Percentiles rank a stretch among this genome's conserved stretches.
These are phyloP conservation scores for Ogataea wickerhamii DNA, from an alignment of 805 yeast genomes.

Conservation along the genomic window DNA sequence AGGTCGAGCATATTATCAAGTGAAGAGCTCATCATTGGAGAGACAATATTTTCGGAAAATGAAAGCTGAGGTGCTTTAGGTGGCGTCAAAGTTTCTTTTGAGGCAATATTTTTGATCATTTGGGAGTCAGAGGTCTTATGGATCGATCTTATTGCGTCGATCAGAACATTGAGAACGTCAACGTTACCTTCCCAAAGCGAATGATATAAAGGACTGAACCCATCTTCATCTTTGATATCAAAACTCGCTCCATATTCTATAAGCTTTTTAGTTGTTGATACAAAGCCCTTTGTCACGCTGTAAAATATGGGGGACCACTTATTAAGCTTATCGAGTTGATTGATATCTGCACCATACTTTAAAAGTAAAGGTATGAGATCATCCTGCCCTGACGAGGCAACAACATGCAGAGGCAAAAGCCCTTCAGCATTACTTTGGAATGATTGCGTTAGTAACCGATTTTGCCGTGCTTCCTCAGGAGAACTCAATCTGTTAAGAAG, in stretches of 20 bases:
- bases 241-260: constrained; percentile 72
- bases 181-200: constrained; percentile 95
- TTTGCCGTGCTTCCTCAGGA: constrained; percentile 27
- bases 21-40: constrained; percentile 8
- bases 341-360: constrained; percentile 70
- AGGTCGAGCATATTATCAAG: constrained; percentile 7
- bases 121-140: not conserved
- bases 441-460: constrained; percentile 32
- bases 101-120: not conserved
- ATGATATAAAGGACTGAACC: constrained; percentile 76
- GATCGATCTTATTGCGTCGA: constrained; percentile 28
- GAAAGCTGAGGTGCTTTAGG: constrained; percentile 19
- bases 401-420: constrained; percentile 80
- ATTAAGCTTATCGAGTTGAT: constrained; percentile 77
- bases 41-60: constrained; percentile 10
- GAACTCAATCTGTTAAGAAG: constrained; percentile 41
- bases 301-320: constrained; percentile 94
- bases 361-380: constrained; percentile 65
- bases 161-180: constrained; percentile 67
- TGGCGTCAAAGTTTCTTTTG: not conserved
- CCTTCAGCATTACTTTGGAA: constrained; percentile 83
- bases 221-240: constrained; percentile 69
- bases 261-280: constrained; percentile 62
- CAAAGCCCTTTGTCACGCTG: constrained; percentile 83
- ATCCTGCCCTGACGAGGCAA: constrained; percentile 77